Evolutionary conservation across 176 grass and related monocot genomes (phyloP).

Genomic region (Musa troglodytarum): DNA sequence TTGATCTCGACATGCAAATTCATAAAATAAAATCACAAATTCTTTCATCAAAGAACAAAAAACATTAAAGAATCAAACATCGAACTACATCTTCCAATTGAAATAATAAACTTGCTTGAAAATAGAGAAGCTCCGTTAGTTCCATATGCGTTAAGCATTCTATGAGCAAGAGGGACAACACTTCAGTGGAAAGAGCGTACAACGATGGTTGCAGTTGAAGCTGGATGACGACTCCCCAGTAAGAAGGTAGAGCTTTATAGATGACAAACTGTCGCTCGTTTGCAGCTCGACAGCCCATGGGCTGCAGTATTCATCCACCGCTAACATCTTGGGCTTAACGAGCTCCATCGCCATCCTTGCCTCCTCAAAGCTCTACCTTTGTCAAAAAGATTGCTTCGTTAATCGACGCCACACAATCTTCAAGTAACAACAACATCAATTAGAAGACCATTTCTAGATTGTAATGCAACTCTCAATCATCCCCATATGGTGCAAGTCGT

Average conservation of each 20-base stretch:
- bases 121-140: background rate
- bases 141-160: background rate
- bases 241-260: slow-evolving; percentile 39
- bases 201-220: background rate
- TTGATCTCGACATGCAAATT: background rate
- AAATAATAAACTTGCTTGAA: background rate
- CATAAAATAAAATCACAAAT: background rate
- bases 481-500: too few relatives aligned
- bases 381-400: background rate
- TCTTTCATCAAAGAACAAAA: background rate
- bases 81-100: too few relatives aligned
- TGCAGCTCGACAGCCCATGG: slow-evolving; percentile 37
- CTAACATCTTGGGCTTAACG: slow-evolving; percentile 48
- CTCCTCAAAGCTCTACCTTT: slow-evolving; percentile 62
- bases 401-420: background rate
- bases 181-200: slow-evolving; percentile 14
- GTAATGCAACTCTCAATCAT: too few relatives aligned
- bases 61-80: too few relatives aligned
- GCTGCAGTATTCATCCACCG: slow-evolving; percentile 31
- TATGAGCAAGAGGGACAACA: background rate
- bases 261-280: slow-evolving; percentile 15
- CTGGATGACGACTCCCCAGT: slow-evolving; percentile 18
- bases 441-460: too few relatives aligned
- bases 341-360: slow-evolving; percentile 49
- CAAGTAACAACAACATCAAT: background rate